A percentile compares a stretch with the other conserved stretches of the same genome.
These are phyloP conservation scores for Dendryphion nanum DNA, from an alignment of 2,329 filamentous ascomycete species.

Conservation along the genomic window DNA sequence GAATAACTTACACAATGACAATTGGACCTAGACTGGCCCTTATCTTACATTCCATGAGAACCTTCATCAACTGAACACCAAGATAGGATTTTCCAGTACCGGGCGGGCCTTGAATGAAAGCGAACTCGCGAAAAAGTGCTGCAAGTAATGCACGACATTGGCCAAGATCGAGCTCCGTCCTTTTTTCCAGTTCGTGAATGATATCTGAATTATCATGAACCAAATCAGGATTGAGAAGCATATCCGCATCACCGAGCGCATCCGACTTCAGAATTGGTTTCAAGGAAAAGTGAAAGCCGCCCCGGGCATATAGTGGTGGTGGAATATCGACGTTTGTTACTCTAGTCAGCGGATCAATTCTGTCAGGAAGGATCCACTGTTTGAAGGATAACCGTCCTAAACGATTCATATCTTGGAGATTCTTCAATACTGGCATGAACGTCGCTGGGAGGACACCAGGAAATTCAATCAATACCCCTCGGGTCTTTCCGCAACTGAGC, in stretches of 20 bases:
- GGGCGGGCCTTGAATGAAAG: conserved; percentile 68
- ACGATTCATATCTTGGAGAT: conserved; percentile 21
- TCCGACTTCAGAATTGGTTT: conserved; percentile 13
- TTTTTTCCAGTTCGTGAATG: background rate
- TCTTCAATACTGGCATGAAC: conserved; percentile 15
- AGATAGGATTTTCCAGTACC: conserved; percentile 61
- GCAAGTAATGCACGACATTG: conserved; percentile 53
- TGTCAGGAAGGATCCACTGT: conserved; percentile 25
- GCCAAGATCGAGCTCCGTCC: conserved; percentile 48
- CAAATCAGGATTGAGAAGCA: conserved; percentile 10
- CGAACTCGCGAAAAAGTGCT: conserved; percentile 53
- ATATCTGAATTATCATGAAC: background rate
- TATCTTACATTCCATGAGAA: conserved; percentile 10
- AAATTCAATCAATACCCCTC: conserved; percentile 19
- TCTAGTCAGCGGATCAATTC: background rate
- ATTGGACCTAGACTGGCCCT: conserved; percentile 45
- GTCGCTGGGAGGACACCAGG: conserved; percentile 13
- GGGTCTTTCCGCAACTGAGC: conserved; percentile 7
- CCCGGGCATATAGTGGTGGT: conserved; percentile 24
- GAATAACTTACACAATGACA: conserved; percentile 34
- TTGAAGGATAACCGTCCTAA: conserved; percentile 23
- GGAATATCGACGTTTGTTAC: conserved; percentile 13
- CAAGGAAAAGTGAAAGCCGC: conserved; percentile 20
- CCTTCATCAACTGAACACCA: background rate
- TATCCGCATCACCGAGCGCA: background rate